Percentiles rank a stretch among this genome's conserved stretches.
phyloP scores from a whole-genome alignment of 805 yeast genomes.

The Huiozyma naganishii region DNA sequence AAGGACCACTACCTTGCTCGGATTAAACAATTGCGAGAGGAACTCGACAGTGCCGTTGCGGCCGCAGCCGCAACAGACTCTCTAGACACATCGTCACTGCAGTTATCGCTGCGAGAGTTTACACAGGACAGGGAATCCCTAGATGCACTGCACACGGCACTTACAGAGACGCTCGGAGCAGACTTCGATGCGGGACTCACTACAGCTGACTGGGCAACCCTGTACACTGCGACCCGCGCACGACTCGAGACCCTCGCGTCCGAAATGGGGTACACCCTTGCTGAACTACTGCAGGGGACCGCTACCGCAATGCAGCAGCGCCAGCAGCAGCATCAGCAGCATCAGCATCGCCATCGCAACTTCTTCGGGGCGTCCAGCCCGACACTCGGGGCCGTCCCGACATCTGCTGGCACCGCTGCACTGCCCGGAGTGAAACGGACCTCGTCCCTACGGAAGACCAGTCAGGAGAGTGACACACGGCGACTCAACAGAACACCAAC shows the following conservation, averaged over 20 bases:
- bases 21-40: not conserved
- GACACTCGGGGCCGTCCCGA: not conserved
- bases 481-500: not conserved
- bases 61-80: not conserved
- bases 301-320: not conserved
- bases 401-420: not conserved
- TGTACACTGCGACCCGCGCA: not conserved
- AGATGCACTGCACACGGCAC: not conserved
- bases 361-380: not conserved
- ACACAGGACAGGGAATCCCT: not conserved
- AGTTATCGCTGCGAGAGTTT: too few species aligned
- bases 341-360: not conserved
- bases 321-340: not conserved
- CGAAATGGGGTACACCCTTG: not conserved
- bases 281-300: not conserved
- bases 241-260: not conserved
- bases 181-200: not conserved
- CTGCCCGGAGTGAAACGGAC: conserved; percentile 1
- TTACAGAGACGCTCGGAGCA: not conserved
- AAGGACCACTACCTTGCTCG: not conserved
- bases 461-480: too few species aligned
- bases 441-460: not conserved
- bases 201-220: not conserved
- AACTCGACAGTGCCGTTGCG: not conserved
- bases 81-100: not conserved